Percentiles rank a stretch among this genome's conserved stretches.
Evolutionary conservation across 306 rosid species (phyloP).

Genomic region (Cicer chorassanicum): DNA sequence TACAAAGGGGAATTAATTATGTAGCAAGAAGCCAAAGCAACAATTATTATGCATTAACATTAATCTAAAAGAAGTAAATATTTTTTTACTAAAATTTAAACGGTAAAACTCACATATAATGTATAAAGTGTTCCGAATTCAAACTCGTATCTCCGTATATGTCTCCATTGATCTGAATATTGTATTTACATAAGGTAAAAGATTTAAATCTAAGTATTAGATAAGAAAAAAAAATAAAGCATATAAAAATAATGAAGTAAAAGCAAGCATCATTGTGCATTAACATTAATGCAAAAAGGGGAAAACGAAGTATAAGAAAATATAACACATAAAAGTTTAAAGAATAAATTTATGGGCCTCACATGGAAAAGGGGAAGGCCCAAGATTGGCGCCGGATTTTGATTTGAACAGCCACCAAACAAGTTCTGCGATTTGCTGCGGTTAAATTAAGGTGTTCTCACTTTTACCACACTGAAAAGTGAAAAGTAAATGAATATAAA

Average conservation of each 20-base stretch:
- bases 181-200: neutral
- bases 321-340: slow-evolving; percentile 20
- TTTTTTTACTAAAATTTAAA: too few species aligned
- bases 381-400: slow-evolving; percentile 58
- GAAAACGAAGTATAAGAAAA: neutral
- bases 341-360: slow-evolving; percentile 49
- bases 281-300: neutral
- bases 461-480: neutral
- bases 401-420: slow-evolving; percentile 12
- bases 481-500: too few species aligned
- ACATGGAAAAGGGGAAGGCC: slow-evolving; percentile 49
- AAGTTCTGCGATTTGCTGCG: slow-evolving; percentile 24
- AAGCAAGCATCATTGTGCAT: slow-evolving; percentile 1
- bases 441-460: neutral
- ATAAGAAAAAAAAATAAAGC: neutral
- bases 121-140: too few species aligned
- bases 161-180: too few species aligned
- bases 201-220: slow-evolving; percentile 7
- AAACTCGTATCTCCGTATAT: too few species aligned
- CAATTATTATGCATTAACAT: slow-evolving; percentile 36
- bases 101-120: too few species aligned
- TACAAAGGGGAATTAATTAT: slow-evolving; percentile 24
- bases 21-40: slow-evolving; percentile 23
- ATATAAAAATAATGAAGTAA: slow-evolving; percentile 17
- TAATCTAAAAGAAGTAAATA: neutral